These are phyloP conservation scores for Triglochin maritima DNA, from an alignment of 106 monocot species.

Conservation along the genomic window DNA sequence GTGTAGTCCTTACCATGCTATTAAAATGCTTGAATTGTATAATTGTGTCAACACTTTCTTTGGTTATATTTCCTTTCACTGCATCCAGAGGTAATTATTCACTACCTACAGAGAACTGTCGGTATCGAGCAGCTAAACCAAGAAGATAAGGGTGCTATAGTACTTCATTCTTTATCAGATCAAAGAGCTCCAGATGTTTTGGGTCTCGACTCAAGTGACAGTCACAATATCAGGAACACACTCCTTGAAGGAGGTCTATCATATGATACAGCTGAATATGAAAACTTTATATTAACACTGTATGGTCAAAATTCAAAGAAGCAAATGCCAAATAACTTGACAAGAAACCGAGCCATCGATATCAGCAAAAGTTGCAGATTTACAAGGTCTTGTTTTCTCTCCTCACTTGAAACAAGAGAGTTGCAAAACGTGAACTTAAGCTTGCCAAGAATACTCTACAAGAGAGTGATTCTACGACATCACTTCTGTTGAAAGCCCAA, in stretches of 20 bases:
- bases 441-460: slow-evolving; percentile 59
- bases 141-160: too few relatives aligned
- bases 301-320: slow-evolving; percentile 10
- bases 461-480: slow-evolving; percentile 57
- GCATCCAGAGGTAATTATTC: too few relatives aligned
- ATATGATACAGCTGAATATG: slow-evolving; percentile 68
- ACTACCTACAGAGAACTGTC: too few relatives aligned
- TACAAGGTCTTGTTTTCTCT: slow-evolving; percentile 43
- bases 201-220: background rate
- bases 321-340: background rate
- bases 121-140: too few relatives aligned
- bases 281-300: slow-evolving; percentile 54
- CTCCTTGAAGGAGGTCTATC: background rate
- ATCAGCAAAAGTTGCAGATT: slow-evolving; percentile 1
- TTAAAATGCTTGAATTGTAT: too few relatives aligned
- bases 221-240: background rate
- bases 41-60: too few relatives aligned
- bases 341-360: background rate
- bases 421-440: slow-evolving; percentile 76
- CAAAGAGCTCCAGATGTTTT: too few relatives aligned
- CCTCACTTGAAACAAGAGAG: slow-evolving; percentile 56
- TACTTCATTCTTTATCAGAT: too few relatives aligned
- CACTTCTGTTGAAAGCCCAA: slow-evolving; percentile 66
- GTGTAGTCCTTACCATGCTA: too few relatives aligned
- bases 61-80: too few relatives aligned